phyloP scores from a whole-genome alignment of 225 moss, liverwort and hornwort genomes.

The Rhytidiadelphus loreus region DNA sequence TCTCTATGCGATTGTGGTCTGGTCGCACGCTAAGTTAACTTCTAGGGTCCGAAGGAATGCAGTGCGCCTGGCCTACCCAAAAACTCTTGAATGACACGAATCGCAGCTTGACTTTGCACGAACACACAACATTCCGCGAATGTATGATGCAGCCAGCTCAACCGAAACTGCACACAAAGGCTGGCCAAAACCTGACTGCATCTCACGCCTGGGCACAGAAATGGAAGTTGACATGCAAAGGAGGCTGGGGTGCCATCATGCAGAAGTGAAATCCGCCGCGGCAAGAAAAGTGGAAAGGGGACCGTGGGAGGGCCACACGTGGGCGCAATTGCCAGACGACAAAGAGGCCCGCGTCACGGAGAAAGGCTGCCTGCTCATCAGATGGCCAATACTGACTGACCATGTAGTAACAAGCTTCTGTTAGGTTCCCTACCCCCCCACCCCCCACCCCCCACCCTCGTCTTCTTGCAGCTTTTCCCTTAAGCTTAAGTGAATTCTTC shows the following conservation, averaged over 20 bases:
- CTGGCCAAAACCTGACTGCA: neutral
- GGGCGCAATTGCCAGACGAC: neutral
- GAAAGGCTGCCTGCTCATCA: neutral
- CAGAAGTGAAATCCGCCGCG: neutral
- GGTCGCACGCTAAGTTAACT: neutral
- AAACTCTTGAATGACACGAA: neutral
- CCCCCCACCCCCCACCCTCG: no score
- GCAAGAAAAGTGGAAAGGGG: neutral
- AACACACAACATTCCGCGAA: neutral
- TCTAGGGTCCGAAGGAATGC: neutral
- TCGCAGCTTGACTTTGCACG: neutral
- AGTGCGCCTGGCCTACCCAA: neutral
- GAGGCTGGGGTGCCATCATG: neutral
- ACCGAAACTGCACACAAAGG: neutral
- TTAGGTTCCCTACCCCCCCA: no score
- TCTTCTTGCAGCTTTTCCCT: neutral
- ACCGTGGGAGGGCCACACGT: conserved; percentile 3
- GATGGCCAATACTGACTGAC: neutral
- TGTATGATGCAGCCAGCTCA: neutral
- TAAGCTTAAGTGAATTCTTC: neutral
- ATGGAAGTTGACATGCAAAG: neutral
- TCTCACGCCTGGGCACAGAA: neutral
- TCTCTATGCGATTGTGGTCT: neutral
- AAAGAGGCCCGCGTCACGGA: neutral
- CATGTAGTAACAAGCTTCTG: neutral